Base-by-base conservation (phyloP, 164 flowering plant species). In the Nelumbo lutea region DNA sequence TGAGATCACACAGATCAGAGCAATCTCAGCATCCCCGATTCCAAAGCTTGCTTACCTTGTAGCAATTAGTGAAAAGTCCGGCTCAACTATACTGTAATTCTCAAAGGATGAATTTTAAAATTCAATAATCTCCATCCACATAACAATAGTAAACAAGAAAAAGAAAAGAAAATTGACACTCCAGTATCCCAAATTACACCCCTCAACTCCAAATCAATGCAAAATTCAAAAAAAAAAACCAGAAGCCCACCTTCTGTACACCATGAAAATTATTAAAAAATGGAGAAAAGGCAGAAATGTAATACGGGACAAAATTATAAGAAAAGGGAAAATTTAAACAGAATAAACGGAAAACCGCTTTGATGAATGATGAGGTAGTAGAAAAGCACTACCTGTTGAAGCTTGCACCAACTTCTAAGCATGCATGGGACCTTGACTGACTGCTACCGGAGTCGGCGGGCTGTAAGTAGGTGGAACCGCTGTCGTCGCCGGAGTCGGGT, bases 401-500 rank as follows among this genome's bases (percentile, higher is more conserved):
- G 6, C 11, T 57, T 66, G 62, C n/a, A n/a, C n/a, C n/a, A n/a
- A 7, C 44, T 6, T 15, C 68, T 59, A 59, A 14, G 79, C 82
- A 68, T 77, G 75, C 76, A 70, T 76, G 11, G 87, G 88, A 56
- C 82, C 90, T 60, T 83, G 85, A 42, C 76, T 61, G 67, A 48
- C 78, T 47, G 59, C 13, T 13, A 14, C 77, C 13, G 84, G 67
- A 14, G 64, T 70, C n/a, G 85, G 78, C n/a, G 80, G 83, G 55
- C 73, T 72, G 56, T 45, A 44, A 41, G 62, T 42, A 10, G 82
- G 78, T 39, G 73, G 27, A 6, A 47, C 67, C 46, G 81, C 61
- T 4, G 75, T 41, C 0, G 59, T n/a, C 1, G 72, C 62, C 40
- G 79, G 76, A n/a, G 66, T 68, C 3, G 62, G 78, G 65, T 39